Percentiles rank a stretch among this genome's conserved stretches.
Conservation (phyloP, 176 grass and related monocot genomes). For the bread wheat (Triticum aestivum) region DNA sequence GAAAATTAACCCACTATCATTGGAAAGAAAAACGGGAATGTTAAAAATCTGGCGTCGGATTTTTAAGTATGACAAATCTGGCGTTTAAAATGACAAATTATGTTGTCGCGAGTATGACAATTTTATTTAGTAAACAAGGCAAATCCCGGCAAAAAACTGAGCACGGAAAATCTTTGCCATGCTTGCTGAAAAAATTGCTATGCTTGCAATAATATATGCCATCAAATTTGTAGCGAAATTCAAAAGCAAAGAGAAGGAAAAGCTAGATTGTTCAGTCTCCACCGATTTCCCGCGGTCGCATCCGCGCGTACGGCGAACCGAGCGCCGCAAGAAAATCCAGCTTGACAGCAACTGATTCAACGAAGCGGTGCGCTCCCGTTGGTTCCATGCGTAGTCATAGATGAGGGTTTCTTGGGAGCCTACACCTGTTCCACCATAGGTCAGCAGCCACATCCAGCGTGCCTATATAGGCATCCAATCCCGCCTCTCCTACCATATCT, state of each 20-base stretch:
- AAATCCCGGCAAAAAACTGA: no score
- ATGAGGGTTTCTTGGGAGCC: conserved; percentile 6
- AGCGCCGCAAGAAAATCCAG: not conserved
- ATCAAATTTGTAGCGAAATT: no score
- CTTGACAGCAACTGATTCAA: not conserved
- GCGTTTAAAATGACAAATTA: no score
- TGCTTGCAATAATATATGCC: no score
- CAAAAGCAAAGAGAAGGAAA: not conserved
- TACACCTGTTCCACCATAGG: conserved; percentile 15
- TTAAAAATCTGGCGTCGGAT: no score
- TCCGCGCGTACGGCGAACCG: not conserved
- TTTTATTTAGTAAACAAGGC: no score
- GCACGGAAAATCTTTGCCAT: no score
- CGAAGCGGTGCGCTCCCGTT: not conserved
- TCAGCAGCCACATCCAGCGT: conserved; percentile 2
- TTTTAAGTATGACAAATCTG: no score
- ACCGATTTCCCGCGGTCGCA: not conserved
- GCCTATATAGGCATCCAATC: not conserved
- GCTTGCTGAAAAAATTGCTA: no score
- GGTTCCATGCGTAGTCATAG: conserved; percentile 12
- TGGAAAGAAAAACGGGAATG: no score
- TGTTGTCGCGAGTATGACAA: no score
- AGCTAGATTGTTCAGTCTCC: not conserved
- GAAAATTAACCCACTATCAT: no score
- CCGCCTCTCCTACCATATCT: not conserved